Percentiles rank a stretch among this genome's conserved stretches.
Conservation (phyloP, 169 alveolate genomes). For the Plasmodium gonderi region DNA sequence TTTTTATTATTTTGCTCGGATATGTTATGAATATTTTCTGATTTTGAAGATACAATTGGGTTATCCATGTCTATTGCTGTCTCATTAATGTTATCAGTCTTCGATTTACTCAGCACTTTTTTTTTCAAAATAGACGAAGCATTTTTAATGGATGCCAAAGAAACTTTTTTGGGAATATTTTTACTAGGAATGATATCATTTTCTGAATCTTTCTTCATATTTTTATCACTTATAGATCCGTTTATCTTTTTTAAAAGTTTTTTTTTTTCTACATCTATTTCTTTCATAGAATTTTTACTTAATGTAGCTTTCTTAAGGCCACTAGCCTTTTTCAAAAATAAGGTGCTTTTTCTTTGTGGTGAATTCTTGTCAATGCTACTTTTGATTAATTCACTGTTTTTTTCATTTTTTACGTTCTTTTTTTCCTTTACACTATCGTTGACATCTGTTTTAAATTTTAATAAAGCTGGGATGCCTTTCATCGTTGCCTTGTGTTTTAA, state of each 20-base stretch:
- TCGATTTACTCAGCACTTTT: constrained; percentile 37
- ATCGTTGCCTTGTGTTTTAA: constrained; percentile 25
- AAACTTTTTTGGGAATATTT: constrained; percentile 9
- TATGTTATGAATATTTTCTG: constrained; percentile 20
- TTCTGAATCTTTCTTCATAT: constrained; percentile 11
- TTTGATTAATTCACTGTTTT: constrained; percentile 34
- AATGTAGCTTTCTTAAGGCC: constrained; percentile 29
- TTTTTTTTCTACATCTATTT: constrained; percentile 25
- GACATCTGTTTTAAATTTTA: constrained; percentile 35
- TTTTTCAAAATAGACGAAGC: constrained; percentile 17
- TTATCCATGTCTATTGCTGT: background rate
- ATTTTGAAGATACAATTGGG: constrained; percentile 21
- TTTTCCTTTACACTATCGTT: constrained; percentile 25
- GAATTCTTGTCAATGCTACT: background rate
- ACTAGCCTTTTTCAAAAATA: constrained; percentile 22
- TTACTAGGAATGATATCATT: constrained; percentile 15
- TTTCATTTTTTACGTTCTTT: constrained; percentile 41
- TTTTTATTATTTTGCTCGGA: constrained; percentile 23
- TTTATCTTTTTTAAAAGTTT: constrained; percentile 26
- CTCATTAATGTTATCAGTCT: constrained; percentile 39
- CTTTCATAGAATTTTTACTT: constrained; percentile 43
- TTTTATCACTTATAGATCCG: constrained; percentile 22
- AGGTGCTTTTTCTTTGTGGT: constrained; percentile 36
- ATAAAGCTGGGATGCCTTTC: constrained; percentile 7
- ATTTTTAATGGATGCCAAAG: constrained; percentile 22